Conservation (phyloP, 192 early-diverging fungal species). For the Coemansia sp. region DNA sequence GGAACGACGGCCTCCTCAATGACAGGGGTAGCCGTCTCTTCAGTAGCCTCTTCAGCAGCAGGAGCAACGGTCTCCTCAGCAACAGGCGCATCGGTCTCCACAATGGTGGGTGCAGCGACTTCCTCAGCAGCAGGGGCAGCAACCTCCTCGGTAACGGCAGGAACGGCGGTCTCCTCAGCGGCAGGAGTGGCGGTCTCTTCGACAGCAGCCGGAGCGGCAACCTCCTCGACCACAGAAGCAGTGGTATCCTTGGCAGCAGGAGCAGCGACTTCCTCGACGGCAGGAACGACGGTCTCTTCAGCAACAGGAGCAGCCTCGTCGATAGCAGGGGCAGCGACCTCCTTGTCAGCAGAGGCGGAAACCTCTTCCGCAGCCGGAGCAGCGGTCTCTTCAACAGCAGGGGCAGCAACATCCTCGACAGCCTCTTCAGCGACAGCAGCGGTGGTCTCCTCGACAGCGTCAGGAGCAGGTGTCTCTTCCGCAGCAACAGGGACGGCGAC, state of each 20-base stretch:
- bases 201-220: neutral
- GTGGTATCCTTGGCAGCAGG: neutral
- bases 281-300: too few relatives aligned
- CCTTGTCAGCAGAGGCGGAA: too few relatives aligned
- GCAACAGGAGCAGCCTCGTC: conserved; percentile 6
- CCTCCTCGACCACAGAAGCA: neutral
- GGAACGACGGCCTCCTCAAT: conserved; percentile 6
- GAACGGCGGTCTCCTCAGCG: conserved; percentile 4
- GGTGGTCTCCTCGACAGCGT: conserved; percentile 2
- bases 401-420: conserved; percentile 1
- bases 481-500: neutral
- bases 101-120: too few relatives aligned
- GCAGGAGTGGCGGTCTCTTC: conserved; percentile 15
- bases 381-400: neutral
- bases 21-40: neutral
- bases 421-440: conserved; percentile 4
- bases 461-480: neutral
- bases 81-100: too few relatives aligned
- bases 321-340: neutral
- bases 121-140: too few relatives aligned
- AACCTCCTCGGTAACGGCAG: conserved; percentile 2
- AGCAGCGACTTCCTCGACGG: conserved; percentile 3
- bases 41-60: conserved; percentile 10
- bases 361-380: conserved; percentile 10
- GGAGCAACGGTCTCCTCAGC: too few relatives aligned